Evolutionary conservation across 345 rosid species (phyloP).

Genomic region (Combretum micranthum): DNA sequence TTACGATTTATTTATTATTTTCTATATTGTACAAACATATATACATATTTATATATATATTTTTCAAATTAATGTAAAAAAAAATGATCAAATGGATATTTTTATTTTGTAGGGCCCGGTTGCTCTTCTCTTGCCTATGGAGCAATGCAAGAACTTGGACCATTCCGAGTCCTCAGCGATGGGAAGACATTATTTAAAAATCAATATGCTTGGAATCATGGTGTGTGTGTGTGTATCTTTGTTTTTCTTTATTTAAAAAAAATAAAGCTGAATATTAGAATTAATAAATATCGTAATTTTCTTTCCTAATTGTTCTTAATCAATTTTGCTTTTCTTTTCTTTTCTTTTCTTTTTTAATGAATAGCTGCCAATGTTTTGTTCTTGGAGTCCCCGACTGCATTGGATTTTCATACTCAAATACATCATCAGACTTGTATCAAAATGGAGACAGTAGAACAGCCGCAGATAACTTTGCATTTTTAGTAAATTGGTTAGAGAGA

Average conservation of each 20-base stretch:
- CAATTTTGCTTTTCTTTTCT: too few species aligned
- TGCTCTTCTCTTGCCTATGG: slow-evolving; percentile 53
- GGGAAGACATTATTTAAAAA: slow-evolving; percentile 45
- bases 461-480: slow-evolving; percentile 47
- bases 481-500: slow-evolving; percentile 72
- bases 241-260: too few species aligned
- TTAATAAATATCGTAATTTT: too few species aligned
- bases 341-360: not conserved
- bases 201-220: slow-evolving; percentile 50
- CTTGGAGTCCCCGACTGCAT: slow-evolving; percentile 75
- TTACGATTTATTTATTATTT: not conserved
- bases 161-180: slow-evolving; percentile 48
- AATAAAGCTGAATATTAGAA: too few species aligned
- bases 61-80: too few species aligned
- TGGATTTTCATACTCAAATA: slow-evolving; percentile 78
- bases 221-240: slow-evolving; percentile 7
- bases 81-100: too few species aligned
- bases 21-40: too few species aligned
- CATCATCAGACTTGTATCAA: slow-evolving; percentile 32
- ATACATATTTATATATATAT: too few species aligned
- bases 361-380: slow-evolving; percentile 45
- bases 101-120: slow-evolving; percentile 38
- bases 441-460: slow-evolving; percentile 59
- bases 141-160: slow-evolving; percentile 55
- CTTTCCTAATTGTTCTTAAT: too few species aligned